Evolutionary conservation across 129 eudicot genomes (phyloP), one percentile per base, ranked within the genome.

Genomic region (Chrysanthemum seticuspe): DNA sequence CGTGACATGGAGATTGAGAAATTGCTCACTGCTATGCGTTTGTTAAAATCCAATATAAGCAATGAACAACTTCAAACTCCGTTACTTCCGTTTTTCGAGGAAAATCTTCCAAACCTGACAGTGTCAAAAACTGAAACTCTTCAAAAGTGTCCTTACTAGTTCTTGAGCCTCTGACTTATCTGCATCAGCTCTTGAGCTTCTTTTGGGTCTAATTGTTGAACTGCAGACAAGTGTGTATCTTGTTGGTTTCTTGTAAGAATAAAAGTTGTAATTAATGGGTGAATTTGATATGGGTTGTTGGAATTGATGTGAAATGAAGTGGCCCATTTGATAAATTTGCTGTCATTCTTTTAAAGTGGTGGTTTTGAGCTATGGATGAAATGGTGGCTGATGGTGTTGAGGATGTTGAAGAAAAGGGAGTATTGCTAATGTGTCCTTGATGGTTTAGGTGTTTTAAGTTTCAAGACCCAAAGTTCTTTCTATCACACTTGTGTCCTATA

Each of bases 1-100:
- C 79, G 95, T 40, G 95, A 92, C 64, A 78, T 84, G 74, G 92
- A 89, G 65, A 80, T 76, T 67, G 91, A 87, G 49, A 85, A 80
- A 57, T 67, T 89, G 34, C 76, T 72, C n/a, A 89, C 91, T 78
- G 80, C 85, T 44, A 27, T 87, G 55, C 91, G 77, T 11, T 66
- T 92, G 67, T 76, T 92, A 10, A 78, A 85, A 27, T 83, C 91
- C 68, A 66, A 77, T 48, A 83, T 87, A 74, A 85, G 72, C 56
- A 62, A 83, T 15, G 98, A 92, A 71, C 95, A 87, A 21, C 81
- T 75, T 36, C 87, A 85, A 53, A 76, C 67, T 45, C 90, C 95
- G 2, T 75, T 87, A 10, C 77, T 84, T 78, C 87, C 83, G 69
- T 92, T 80, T 62, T 85, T 92, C 58, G 78, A 76, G n/a, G n/a